These are phyloP conservation scores for Aspergillus biplanus DNA, from an alignment of 495 filamentous ascomycete species.

Conservation along the genomic window DNA sequence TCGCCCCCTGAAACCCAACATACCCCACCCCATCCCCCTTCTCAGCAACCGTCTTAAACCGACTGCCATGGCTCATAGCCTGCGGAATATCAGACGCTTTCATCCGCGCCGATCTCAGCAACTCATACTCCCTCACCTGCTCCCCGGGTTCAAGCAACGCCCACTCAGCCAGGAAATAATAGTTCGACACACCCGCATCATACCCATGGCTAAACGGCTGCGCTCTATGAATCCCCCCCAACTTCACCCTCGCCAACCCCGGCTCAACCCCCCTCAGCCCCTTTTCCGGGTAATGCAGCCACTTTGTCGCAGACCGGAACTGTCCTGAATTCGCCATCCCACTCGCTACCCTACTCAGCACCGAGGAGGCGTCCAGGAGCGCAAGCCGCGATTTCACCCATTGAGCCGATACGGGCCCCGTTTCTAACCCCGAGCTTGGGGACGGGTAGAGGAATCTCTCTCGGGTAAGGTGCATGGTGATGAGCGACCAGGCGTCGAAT, in stretches of 20 bases:
- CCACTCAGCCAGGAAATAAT: conserved; percentile 41
- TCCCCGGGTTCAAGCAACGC: conserved; percentile 14
- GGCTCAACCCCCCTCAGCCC: conserved; percentile 20
- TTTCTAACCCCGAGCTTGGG: neutral
- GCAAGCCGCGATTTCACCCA: conserved; percentile 39
- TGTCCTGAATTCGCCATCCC: conserved; percentile 32
- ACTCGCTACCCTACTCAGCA: conserved; percentile 29
- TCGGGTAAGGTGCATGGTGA: conserved; percentile 34
- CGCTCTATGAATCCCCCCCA: conserved; percentile 48
- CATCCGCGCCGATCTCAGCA: conserved; percentile 14
- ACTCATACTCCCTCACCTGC: conserved; percentile 33
- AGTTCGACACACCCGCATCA: conserved; percentile 32
- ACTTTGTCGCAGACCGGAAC: conserved; percentile 21
- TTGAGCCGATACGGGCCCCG: neutral
- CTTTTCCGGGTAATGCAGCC: conserved; percentile 22
- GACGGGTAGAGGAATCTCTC: conserved; percentile 31
- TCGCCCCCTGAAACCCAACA: no score
- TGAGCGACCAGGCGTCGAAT: conserved; percentile 44
- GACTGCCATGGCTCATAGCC: no score
- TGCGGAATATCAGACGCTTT: neutral
- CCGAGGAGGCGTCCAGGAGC: conserved; percentile 32
- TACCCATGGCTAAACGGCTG: conserved; percentile 45
- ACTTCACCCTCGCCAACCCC: conserved; percentile 32
- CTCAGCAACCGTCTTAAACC: no score
- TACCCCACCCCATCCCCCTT: no score